Percentiles rank a stretch among this genome's conserved stretches.
Evolutionary conservation across 768 basidiomycete genomes (phyloP).

Genomic region (Russula foetens): DNA sequence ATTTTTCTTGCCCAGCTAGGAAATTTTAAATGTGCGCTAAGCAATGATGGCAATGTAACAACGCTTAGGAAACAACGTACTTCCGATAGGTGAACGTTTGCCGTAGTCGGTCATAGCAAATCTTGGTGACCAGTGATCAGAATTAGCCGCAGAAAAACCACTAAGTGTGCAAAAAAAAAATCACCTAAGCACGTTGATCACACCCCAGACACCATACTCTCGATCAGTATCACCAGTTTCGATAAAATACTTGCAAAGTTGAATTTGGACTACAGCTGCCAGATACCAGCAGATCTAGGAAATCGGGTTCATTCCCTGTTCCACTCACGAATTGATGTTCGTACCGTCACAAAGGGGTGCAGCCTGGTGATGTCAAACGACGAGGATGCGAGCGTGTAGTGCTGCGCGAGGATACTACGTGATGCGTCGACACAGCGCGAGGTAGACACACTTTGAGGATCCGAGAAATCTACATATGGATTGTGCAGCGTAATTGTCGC

Average conservation of each 20-base stretch:
- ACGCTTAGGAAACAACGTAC: conserved; percentile 36
- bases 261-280: conserved; percentile 79
- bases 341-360: conserved; percentile 75
- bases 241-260: conserved; percentile 80
- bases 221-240: conserved; percentile 66
- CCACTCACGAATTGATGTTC: conserved; percentile 22
- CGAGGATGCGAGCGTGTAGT: conserved; percentile 72
- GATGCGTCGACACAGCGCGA: conserved; percentile 69
- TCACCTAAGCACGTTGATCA: conserved; percentile 77
- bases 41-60: neutral
- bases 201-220: conserved; percentile 78
- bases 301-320: conserved; percentile 1
- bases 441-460: conserved; percentile 58
- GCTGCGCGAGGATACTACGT: conserved; percentile 62
- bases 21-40: neutral
- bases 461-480: conserved; percentile 68
- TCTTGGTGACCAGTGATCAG: conserved; percentile 56
- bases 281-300: conserved; percentile 84
- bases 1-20: conserved; percentile 71
- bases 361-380: conserved; percentile 73
- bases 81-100: conserved; percentile 69
- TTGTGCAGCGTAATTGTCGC: conserved; percentile 85
- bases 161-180: neutral
- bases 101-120: conserved; percentile 83
- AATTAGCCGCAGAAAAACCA: neutral